These are phyloP conservation scores for Trebouxia sp. DNA, from an alignment of 139 green algal species.

Conservation along the genomic window DNA sequence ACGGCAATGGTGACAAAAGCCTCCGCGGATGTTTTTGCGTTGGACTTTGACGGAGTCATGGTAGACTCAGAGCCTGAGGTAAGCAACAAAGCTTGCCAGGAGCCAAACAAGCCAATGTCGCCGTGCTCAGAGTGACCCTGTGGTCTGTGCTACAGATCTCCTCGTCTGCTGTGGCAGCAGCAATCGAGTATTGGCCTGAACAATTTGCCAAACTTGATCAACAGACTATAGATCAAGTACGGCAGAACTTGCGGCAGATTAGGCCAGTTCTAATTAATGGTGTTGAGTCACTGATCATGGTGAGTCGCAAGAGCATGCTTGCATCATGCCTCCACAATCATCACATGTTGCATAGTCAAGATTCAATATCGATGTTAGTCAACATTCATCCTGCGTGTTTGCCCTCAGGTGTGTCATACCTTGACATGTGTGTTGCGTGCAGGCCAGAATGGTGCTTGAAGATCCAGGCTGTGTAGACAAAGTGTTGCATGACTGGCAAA, in stretches of 20 bases:
- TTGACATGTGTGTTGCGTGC: too few species aligned
- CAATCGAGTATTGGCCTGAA: constrained; percentile 53
- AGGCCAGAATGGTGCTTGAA: constrained; percentile 58
- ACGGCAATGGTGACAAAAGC: neutral
- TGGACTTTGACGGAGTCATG: constrained; percentile 80
- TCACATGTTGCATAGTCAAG: too few species aligned
- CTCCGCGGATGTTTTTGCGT: constrained; percentile 60
- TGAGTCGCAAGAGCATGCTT: neutral
- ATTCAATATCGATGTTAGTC: too few species aligned
- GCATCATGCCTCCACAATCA: too few species aligned
- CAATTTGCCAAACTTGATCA: constrained; percentile 34
- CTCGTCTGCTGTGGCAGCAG: constrained; percentile 43
- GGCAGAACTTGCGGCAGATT: constrained; percentile 39
- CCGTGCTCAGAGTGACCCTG: neutral
- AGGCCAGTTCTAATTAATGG: constrained; percentile 67
- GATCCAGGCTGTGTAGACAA: constrained; percentile 30
- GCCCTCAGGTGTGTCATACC: too few species aligned
- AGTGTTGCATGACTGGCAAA: constrained; percentile 56
- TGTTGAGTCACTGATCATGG: constrained; percentile 67
- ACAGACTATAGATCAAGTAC: constrained; percentile 26
- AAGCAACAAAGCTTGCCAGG: neutral
- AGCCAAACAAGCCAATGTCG: neutral
- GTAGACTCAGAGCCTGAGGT: constrained; percentile 72
- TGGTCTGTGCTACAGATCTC: constrained; percentile 47
- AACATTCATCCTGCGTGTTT: too few species aligned